These are phyloP conservation scores for Epithemia pelagica DNA, from an alignment of 108 stramenopile genomes.

Conservation along the genomic window DNA sequence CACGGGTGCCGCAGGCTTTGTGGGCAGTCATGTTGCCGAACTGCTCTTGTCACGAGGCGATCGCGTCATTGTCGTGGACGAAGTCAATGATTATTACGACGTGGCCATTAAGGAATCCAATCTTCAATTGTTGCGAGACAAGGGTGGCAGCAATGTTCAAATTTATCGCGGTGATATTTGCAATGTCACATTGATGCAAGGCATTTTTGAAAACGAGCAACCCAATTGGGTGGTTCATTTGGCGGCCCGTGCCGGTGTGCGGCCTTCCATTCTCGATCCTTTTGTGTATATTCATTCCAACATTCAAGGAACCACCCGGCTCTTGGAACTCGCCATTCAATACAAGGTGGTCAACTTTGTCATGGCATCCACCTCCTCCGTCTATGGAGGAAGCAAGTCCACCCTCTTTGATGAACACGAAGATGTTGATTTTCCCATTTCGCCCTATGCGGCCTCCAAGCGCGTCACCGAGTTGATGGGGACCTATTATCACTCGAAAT, in stretches of 20 bases:
- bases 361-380: constrained; percentile 81
- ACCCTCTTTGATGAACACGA: constrained; percentile 83
- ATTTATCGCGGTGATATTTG: constrained; percentile 88
- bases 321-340: constrained; percentile 69
- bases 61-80: constrained; percentile 15
- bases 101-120: constrained; percentile 73
- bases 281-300: constrained; percentile 90
- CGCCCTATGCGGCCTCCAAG: constrained; percentile 88
- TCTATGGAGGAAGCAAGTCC: constrained; percentile 83
- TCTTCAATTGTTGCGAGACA: constrained; percentile 22
- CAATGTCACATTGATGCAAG: constrained; percentile 63
- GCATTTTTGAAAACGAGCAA: constrained; percentile 53
- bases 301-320: constrained; percentile 74
- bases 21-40: constrained; percentile 68
- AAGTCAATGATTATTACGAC: constrained; percentile 88
- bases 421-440: constrained; percentile 78
- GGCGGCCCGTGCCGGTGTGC: constrained; percentile 87
- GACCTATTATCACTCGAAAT: constrained; percentile 86
- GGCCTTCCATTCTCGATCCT: constrained; percentile 89
- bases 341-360: constrained; percentile 80
- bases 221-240: constrained; percentile 82
- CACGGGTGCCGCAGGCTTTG: constrained; percentile 89
- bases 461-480: constrained; percentile 87
- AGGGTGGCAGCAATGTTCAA: constrained; percentile 6
- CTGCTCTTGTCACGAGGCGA: constrained; percentile 34